Evolutionary conservation across 495 filamentous ascomycete species (phyloP).

Genomic region (Penicillium nucicola): DNA sequence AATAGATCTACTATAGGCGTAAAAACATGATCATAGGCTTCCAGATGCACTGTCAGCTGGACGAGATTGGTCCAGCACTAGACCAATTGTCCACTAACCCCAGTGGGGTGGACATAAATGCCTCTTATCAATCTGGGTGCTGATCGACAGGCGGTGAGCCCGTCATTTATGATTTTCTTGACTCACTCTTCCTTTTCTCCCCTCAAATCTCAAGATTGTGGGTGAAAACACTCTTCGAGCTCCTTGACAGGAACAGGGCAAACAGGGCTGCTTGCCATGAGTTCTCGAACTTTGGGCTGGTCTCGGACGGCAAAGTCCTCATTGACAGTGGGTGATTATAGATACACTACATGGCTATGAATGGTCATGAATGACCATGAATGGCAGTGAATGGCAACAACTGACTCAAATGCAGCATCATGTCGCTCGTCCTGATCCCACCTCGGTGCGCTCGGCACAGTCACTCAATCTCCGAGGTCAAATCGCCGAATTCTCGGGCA

Average conservation of each 20-base stretch:
- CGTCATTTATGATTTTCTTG: conserved; percentile 22
- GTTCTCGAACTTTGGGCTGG: conserved; percentile 33
- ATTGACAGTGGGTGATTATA: conserved; percentile 21
- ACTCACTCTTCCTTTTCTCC: conserved; percentile 4
- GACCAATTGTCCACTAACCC: no score
- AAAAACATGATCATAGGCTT: no score
- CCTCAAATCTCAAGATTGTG: background rate
- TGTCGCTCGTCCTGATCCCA: conserved; percentile 15
- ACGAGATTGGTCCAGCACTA: no score
- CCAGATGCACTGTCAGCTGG: no score
- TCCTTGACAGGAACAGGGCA: conserved; percentile 1
- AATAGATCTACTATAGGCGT: no score
- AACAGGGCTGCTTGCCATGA: conserved; percentile 22
- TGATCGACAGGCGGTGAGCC: conserved; percentile 23
- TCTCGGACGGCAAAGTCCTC: conserved; percentile 33
- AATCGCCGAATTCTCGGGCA: conserved; percentile 37
- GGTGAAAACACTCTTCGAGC: conserved; percentile 1
- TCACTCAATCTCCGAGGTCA: conserved; percentile 22
- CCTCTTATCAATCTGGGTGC: conserved; percentile 8
- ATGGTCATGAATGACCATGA: no score
- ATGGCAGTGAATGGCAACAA: background rate
- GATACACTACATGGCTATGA: background rate
- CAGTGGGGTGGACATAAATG: conserved; percentile 4
- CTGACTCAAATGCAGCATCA: conserved; percentile 15
- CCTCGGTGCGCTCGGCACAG: conserved; percentile 12